A percentile compares a stretch with the other conserved stretches of the same genome.
These are phyloP conservation scores for Rubroboletus satanas DNA, from an alignment of 768 basidiomycete species.

Conservation along the genomic window DNA sequence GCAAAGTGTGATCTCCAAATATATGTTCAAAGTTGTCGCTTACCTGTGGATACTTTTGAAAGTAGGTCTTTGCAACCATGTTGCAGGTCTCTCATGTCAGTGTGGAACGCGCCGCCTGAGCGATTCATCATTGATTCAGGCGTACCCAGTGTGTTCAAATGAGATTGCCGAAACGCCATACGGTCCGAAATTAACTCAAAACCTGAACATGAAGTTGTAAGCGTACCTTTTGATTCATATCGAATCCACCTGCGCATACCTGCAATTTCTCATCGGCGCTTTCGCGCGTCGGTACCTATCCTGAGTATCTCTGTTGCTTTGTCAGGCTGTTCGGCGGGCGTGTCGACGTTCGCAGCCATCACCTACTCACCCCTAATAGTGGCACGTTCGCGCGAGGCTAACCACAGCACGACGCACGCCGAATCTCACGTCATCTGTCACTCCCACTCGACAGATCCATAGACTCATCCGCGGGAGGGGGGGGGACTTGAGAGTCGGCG, in stretches of 20 bases:
- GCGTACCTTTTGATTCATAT: not conserved
- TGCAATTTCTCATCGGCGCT: not conserved
- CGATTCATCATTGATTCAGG: not conserved
- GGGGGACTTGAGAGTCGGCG: not conserved
- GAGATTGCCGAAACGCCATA: not conserved
- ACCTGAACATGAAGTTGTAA: not conserved
- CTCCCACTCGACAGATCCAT: not conserved
- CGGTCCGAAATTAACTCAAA: not conserved
- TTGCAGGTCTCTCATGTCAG: not conserved
- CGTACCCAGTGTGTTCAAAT: not conserved
- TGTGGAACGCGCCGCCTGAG: not conserved
- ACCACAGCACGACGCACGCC: not conserved
- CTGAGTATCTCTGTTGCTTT: not conserved
- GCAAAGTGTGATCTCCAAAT: not conserved
- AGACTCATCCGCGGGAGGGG: not conserved
- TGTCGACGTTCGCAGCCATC: not conserved
- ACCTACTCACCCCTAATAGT: not conserved
- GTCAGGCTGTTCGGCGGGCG: not conserved
- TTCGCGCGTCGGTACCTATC: not conserved
- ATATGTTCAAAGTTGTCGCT: not conserved
- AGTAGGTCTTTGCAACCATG: not conserved
- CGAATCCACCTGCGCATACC: not conserved
- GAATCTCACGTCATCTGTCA: not conserved
- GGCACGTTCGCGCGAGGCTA: not conserved
- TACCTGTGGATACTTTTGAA: not conserved